phyloP scores from a whole-genome alignment of 169 alveolate species.

The Cystoisospora suis region DNA sequence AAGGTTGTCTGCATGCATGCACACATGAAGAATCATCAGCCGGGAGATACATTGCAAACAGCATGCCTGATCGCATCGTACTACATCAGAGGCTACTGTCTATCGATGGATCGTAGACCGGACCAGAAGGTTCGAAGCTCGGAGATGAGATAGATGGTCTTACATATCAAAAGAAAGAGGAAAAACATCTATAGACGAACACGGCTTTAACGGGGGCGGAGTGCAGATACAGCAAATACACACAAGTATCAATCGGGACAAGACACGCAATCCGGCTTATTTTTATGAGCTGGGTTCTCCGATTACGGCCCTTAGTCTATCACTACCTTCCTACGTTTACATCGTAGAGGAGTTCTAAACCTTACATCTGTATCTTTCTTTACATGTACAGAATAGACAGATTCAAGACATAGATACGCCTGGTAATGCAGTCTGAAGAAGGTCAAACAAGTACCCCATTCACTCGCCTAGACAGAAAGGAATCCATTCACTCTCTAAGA shows the following conservation, averaged over 20 bases:
- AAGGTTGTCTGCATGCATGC: background rate
- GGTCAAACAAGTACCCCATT: too few relatives aligned
- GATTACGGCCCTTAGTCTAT: background rate
- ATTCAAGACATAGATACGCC: background rate
- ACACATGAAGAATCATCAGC: background rate
- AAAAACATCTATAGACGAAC: too few relatives aligned
- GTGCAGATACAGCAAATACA: background rate
- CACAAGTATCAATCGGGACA: background rate
- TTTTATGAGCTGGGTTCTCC: too few relatives aligned
- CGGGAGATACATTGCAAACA: background rate
- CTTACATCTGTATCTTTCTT: background rate
- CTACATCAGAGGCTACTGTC: background rate
- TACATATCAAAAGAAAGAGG: background rate
- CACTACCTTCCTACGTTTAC: background rate
- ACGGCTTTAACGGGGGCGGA: too few relatives aligned
- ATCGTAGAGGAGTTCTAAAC: background rate
- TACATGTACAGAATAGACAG: background rate
- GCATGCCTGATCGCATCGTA: too few relatives aligned
- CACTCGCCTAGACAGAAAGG: too few relatives aligned
- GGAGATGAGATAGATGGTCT: background rate
- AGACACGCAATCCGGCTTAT: background rate
- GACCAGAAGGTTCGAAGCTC: background rate
- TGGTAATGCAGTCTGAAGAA: background rate
- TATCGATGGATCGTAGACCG: background rate
- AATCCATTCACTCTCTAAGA: too few relatives aligned